Conservation (phyloP, 768 basidiomycete species). For the Boletus eberwhitei region DNA sequence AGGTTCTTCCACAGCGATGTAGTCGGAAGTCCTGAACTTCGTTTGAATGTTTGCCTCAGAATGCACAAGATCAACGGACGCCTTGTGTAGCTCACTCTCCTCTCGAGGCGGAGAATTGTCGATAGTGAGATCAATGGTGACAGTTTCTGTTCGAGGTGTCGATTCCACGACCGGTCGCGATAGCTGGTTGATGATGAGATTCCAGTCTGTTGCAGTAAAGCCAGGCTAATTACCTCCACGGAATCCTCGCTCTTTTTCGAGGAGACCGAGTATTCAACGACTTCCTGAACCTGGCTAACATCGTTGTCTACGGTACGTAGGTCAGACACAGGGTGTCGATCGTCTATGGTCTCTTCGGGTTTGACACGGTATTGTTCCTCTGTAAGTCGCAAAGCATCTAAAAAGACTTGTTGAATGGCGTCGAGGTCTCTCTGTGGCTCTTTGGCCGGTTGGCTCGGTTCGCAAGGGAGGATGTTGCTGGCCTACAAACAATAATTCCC, state of each 20-base stretch:
- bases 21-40: neutral
- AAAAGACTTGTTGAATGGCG: conserved; percentile 8
- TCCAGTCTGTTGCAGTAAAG: neutral
- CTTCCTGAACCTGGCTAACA: neutral
- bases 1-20: neutral
- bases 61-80: neutral
- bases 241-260: conserved; percentile 2
- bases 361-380: neutral
- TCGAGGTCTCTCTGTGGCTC: conserved; percentile 32
- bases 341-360: neutral
- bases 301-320: neutral
- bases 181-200: conserved; percentile 11
- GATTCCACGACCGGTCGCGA: conserved; percentile 4
- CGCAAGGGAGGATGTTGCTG: neutral
- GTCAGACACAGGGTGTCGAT: neutral
- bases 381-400: neutral
- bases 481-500: conserved; percentile 6
- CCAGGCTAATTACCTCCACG: conserved; percentile 9
- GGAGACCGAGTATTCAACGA: neutral
- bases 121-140: conserved; percentile 46
- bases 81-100: neutral
- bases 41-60: neutral
- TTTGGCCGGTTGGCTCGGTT: conserved; percentile 15
- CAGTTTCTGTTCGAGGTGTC: conserved; percentile 21
- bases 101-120: conserved; percentile 25